These are phyloP conservation scores for Lipomyces chichibuensis DNA, from an alignment of 805 yeast species.

Conservation along the genomic window DNA sequence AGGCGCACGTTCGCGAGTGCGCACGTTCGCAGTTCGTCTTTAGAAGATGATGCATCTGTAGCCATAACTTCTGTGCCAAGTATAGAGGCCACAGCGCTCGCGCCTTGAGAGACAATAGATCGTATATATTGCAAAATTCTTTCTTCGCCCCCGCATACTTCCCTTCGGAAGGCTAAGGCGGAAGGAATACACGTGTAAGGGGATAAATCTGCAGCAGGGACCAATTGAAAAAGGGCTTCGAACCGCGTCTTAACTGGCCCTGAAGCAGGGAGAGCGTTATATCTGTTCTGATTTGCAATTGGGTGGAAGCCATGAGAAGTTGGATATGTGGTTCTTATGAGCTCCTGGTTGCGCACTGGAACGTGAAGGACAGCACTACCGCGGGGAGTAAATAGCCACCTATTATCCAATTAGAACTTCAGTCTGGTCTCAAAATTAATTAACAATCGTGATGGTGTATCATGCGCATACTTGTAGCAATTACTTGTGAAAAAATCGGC, in stretches of 20 bases:
- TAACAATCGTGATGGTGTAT: neutral
- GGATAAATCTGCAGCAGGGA: slow-evolving; percentile 57
- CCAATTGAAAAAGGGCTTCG: slow-evolving; percentile 47
- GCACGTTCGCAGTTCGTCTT: slow-evolving; percentile 19
- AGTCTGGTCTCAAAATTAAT: neutral
- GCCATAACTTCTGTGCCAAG: slow-evolving; percentile 50
- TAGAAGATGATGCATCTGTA: slow-evolving; percentile 16
- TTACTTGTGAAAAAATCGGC: slow-evolving; percentile 68
- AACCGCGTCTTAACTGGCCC: slow-evolving; percentile 2
- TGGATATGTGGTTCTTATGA: slow-evolving; percentile 11
- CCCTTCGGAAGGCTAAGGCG: slow-evolving; percentile 55
- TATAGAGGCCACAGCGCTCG: slow-evolving; percentile 46
- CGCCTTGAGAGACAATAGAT: slow-evolving; percentile 52
- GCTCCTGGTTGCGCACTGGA: slow-evolving; percentile 8
- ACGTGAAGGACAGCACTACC: slow-evolving; percentile 11
- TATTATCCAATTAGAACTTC: neutral
- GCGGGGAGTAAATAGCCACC: slow-evolving; percentile 8
- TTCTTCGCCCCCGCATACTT: slow-evolving; percentile 64
- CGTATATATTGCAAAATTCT: slow-evolving; percentile 54
- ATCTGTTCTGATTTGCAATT: neutral
- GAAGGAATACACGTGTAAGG: slow-evolving; percentile 49
- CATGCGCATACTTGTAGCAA: slow-evolving; percentile 62
- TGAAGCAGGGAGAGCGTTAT: neutral
- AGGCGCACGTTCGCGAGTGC: slow-evolving; percentile 52
- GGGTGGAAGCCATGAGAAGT: slow-evolving; percentile 6